Evolutionary conservation across 192 early-diverging fungal species (phyloP), one percentile per base, ranked within the genome.

Genomic region (Coemansia sp.): DNA sequence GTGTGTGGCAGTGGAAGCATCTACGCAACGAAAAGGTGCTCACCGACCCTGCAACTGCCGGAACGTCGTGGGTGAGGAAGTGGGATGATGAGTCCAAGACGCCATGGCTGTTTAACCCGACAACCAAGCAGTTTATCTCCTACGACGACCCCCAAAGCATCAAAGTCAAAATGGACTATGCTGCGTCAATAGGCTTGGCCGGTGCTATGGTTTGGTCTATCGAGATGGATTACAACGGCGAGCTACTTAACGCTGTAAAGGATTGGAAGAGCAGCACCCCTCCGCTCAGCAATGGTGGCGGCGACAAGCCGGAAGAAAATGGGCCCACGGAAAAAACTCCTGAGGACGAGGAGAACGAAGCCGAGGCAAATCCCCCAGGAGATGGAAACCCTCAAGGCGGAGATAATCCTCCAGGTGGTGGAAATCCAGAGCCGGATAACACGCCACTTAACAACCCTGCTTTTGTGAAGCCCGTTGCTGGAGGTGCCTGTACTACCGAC

Each of bases 201-300:
- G 90, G 90, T 4, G 62, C 83, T 28, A 90, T 91, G 88, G 61
- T 90, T 18, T 91, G 90, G 88, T 84, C 83, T 6, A 60, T 90
- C n/a, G 76, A 86, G 64, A 81, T 87, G 75, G 89, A 78, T 50
- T 69, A 91, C 26, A 86, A 86, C 26, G 75, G 72, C 55, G 89
- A 89, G 63, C 63, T 91, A 28, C 36, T 90, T n/a, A 50, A 74
- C 12, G 55, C 58, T 6, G 45, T 77, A 18, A 61, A 52, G 12
- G 36, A n/a, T 9, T 66, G 53, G 55, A 28, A 16, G 28, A 18
- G n/a, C 8, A 28, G 23, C 20, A 39, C 6, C 53, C 18, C 31
- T 28, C 23, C 38, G 0, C 20, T 21, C 23, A 25, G 18, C 18
- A 41, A 42, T 31, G 41, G 6, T 9, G 31, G 37, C 21, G 21